Evolutionary conservation across 805 yeast genomes (phyloP), one percentile per base, ranked within the genome.

Genomic region (Scheffersomyces ergatensis): DNA sequence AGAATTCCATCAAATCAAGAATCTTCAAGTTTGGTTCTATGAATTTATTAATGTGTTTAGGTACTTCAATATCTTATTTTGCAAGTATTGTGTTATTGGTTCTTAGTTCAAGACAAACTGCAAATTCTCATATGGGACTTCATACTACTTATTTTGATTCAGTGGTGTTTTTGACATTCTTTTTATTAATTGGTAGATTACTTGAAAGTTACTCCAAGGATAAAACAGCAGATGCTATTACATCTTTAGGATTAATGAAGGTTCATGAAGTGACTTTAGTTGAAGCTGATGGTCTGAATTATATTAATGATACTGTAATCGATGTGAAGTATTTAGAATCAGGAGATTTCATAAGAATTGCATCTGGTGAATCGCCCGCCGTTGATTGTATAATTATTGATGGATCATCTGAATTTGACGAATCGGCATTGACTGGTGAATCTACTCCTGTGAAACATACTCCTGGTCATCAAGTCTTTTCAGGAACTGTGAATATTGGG

Each of bases 81-180:
- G 77, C 88, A 4, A 81, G 88, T 53, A 70, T 85, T 31, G 80
- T 76, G 0, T 60, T 83, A 33, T 59, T 85, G 11, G 68, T 59
- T 3, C 54, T 77, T 26, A 73, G 76, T 30, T 75, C 82, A 0
- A 62, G 50, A 33, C 57, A 55, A 34, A 33, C 46, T 21, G 42
- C 55, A 2, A 32, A 36, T n/a, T 15, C 51, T 3, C 36, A 47
- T n/a, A 50, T 48, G 53, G 83, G 78, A 1, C 71, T 72, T 43
- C 71, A 78, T 13, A 82, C 88, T 3, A 81, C 86, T 0, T 85
- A 83, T 51, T 85, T 85, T 55, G 95, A 85, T 53, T 81, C 90
- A 4, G 92, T 85, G 21, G 87, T 85, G 3, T 85, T 85, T 53
- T 66, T 85, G 47, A 76, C 89, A 0, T 78, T 85, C 52, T 85